These are phyloP conservation scores for Monosporascus sp. DNA, from an alignment of 2,329 filamentous ascomycete species.

Conservation along the genomic window DNA sequence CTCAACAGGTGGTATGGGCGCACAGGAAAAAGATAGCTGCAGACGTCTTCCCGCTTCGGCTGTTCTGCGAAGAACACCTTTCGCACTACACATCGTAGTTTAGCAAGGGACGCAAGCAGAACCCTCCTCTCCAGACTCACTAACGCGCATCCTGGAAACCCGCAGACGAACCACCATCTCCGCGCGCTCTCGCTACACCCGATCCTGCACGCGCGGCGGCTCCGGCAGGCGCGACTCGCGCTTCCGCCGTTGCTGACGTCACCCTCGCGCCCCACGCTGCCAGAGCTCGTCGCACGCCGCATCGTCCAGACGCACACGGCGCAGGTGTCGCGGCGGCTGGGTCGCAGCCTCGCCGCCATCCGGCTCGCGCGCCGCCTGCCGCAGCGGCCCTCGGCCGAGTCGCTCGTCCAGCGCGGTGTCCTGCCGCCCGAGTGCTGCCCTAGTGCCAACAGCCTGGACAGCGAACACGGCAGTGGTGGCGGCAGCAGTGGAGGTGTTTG, in stretches of 20 bases:
- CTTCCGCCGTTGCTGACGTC: slow-evolving; percentile 53
- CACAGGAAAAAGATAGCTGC: too few species aligned
- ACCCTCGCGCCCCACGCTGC: slow-evolving; percentile 52
- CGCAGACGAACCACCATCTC: slow-evolving; percentile 56
- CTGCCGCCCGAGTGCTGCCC: slow-evolving; percentile 55
- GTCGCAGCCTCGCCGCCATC: slow-evolving; percentile 60
- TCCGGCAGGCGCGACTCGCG: slow-evolving; percentile 48
- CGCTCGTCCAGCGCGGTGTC: slow-evolving; percentile 58
- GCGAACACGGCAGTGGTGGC: slow-evolving; percentile 16
- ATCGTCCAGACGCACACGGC: slow-evolving; percentile 66
- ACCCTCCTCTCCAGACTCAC: too few species aligned
- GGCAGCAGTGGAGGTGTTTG: not conserved
- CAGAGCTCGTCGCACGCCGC: slow-evolving; percentile 56
- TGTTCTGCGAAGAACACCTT: too few species aligned
- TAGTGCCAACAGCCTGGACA: slow-evolving; percentile 26
- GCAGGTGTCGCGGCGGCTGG: slow-evolving; percentile 57
- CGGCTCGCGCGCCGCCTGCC: slow-evolving; percentile 58
- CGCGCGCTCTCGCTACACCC: slow-evolving; percentile 58
- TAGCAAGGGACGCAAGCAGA: too few species aligned
- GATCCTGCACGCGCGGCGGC: slow-evolving; percentile 58
- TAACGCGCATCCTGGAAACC: too few species aligned
- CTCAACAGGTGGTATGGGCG: too few species aligned
- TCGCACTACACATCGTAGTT: too few species aligned
- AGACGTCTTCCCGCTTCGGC: too few species aligned
- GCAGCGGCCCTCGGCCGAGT: slow-evolving; percentile 52